phyloP scores from a whole-genome alignment of 2,329 filamentous ascomycete genomes.

The Fusarium buxicola region DNA sequence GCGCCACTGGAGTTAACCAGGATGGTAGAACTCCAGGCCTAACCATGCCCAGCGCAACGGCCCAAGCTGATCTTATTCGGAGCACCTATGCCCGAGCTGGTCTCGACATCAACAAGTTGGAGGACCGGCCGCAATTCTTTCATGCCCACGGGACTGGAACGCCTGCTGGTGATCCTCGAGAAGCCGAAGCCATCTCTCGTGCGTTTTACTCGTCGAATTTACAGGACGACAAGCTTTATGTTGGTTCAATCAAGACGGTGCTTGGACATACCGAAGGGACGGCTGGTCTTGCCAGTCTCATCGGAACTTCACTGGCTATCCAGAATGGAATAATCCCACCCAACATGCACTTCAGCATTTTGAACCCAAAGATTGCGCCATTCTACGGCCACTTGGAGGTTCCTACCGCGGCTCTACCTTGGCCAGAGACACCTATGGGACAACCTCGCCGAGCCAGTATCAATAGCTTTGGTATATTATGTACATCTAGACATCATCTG shows the following conservation, averaged over 20 bases:
- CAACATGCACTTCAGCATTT: constrained; percentile 46
- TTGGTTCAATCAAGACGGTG: constrained; percentile 36
- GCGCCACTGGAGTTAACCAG: constrained; percentile 10
- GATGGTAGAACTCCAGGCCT: constrained; percentile 11
- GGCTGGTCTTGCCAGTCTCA: constrained; percentile 44
- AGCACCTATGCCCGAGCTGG: constrained; percentile 1
- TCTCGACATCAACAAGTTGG: not conserved
- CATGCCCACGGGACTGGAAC: constrained; percentile 59
- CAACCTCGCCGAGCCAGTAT: constrained; percentile 44
- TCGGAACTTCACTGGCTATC: constrained; percentile 50
- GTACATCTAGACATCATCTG: too few species aligned
- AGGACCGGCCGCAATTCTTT: not conserved
- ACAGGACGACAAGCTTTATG: constrained; percentile 34
- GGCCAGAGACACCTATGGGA: constrained; percentile 25
- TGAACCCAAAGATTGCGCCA: constrained; percentile 37
- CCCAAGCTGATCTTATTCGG: constrained; percentile 4
- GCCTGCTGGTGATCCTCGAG: constrained; percentile 55
- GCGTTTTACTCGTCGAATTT: constrained; percentile 41
- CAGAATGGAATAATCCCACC: constrained; percentile 48
- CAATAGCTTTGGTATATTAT: constrained; percentile 56
- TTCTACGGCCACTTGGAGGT: constrained; percentile 34
- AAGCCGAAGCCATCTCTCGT: constrained; percentile 50
- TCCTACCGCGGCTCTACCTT: constrained; percentile 37
- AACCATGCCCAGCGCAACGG: constrained; percentile 1
- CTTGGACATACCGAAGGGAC: constrained; percentile 52